Conservation (phyloP, 2,329 filamentous ascomycete species). For the Beauveria brongniartii region DNA sequence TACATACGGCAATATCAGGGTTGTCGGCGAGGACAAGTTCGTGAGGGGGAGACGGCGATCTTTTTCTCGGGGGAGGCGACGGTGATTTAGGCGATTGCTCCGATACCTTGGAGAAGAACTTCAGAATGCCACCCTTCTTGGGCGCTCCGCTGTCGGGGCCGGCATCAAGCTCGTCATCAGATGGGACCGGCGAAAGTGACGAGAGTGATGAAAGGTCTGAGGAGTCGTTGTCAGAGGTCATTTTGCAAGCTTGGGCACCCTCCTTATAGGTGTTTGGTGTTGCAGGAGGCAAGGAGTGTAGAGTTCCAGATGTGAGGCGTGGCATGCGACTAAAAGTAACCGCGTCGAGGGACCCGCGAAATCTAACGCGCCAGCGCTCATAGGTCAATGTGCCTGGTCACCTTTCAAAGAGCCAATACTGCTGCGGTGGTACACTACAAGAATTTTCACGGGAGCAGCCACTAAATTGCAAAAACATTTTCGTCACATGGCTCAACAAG, state of each 20-base stretch:
- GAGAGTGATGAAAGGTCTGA: constrained; percentile 56
- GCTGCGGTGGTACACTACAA: constrained; percentile 8
- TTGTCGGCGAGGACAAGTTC: constrained; percentile 88
- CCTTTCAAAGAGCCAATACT: background rate
- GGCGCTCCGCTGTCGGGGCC: constrained; percentile 25
- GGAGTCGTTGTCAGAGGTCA: constrained; percentile 53
- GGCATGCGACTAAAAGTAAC: constrained; percentile 13
- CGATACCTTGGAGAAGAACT: constrained; percentile 57
- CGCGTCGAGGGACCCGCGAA: constrained; percentile 22
- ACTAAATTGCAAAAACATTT: background rate
- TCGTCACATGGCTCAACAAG: background rate
- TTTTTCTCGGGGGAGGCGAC: constrained; percentile 64
- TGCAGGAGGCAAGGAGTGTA: constrained; percentile 21
- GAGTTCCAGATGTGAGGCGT: constrained; percentile 6
- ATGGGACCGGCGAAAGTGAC: constrained; percentile 36
- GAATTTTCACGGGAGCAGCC: background rate
- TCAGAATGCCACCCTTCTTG: constrained; percentile 52
- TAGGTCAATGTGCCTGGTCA: constrained; percentile 6
- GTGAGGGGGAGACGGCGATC: constrained; percentile 81
- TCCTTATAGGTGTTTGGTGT: constrained; percentile 23
- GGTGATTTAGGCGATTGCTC: constrained; percentile 45
- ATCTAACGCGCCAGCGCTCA: constrained; percentile 12
- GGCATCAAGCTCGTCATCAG: constrained; percentile 43
- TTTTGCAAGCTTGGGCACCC: constrained; percentile 29
- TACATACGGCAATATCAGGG: constrained; percentile 81